Evolutionary conservation across 2,329 filamentous ascomycete genomes (phyloP).

Genomic region (Microcera coccophila): DNA sequence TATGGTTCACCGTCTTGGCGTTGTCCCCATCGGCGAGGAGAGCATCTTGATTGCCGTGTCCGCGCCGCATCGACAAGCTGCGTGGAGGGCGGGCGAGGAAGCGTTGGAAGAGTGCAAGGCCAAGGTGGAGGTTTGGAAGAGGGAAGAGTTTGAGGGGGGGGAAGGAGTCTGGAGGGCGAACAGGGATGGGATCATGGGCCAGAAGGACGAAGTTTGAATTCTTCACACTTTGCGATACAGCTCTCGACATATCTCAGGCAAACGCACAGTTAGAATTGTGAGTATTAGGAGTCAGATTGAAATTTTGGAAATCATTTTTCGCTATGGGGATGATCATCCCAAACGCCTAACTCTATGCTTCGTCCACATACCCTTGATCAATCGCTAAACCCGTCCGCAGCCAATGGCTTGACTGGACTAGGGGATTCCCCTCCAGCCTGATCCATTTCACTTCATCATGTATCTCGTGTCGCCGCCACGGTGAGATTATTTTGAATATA

Average conservation of each 20-base stretch:
- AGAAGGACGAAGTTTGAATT: constrained; percentile 33
- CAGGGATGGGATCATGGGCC: constrained; percentile 63
- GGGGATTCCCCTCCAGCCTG: too few relatives aligned
- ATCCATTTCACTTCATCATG: too few relatives aligned
- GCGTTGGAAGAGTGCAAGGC: constrained; percentile 83
- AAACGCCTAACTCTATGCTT: too few relatives aligned
- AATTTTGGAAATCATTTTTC: too few relatives aligned
- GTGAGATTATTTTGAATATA: constrained; percentile 32
- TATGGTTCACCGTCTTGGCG: constrained; percentile 79
- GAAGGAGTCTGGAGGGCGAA: constrained; percentile 87
- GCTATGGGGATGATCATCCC: too few relatives aligned
- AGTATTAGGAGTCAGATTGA: too few relatives aligned
- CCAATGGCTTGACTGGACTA: too few relatives aligned
- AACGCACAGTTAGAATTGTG: too few relatives aligned
- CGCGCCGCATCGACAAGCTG: constrained; percentile 74
- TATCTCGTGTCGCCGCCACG: neutral
- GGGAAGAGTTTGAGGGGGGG: constrained; percentile 77
- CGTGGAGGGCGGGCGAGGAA: constrained; percentile 86
- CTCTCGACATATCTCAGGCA: too few relatives aligned
- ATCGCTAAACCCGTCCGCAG: too few relatives aligned
- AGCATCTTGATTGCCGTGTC: constrained; percentile 88
- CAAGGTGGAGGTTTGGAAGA: constrained; percentile 91
- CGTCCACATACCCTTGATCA: too few relatives aligned
- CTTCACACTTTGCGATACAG: neutral
- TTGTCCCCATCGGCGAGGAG: constrained; percentile 86